A percentile compares a stretch with the other conserved stretches of the same genome.
Conservation (phyloP, 2,329 filamentous ascomycete genomes). For the Dryadomyces quercus-mongolicae region DNA sequence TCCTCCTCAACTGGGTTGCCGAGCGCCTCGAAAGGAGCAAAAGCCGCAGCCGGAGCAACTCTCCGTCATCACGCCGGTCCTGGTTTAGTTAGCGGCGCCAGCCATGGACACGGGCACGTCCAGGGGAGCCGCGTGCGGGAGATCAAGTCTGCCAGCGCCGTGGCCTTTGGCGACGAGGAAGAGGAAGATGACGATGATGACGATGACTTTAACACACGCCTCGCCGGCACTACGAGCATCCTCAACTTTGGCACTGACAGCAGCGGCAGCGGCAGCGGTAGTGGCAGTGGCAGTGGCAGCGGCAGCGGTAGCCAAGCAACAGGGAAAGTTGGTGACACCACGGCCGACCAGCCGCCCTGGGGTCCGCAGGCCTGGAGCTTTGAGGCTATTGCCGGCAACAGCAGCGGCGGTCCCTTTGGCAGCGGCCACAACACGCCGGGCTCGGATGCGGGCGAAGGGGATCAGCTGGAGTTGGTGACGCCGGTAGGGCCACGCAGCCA, state of each 20-base stretch:
- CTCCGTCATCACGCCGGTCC: constrained; percentile 46
- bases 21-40: constrained; percentile 72
- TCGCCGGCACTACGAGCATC: not conserved
- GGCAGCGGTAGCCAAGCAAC: constrained; percentile 11
- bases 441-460: constrained; percentile 7
- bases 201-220: not conserved
- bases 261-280: not conserved
- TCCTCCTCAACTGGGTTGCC: constrained; percentile 84
- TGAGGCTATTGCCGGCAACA: constrained; percentile 1
- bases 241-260: constrained; percentile 11
- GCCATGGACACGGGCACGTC: constrained; percentile 5
- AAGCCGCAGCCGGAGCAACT: constrained; percentile 68
- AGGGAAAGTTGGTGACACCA: too few relatives aligned
- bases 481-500: not conserved
- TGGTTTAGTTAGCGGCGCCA: constrained; percentile 37
- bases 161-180: not conserved
- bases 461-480: constrained; percentile 6
- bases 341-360: constrained; percentile 24
- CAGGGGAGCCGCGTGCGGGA: not conserved
- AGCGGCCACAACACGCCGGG: constrained; percentile 5
- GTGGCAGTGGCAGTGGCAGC: not conserved
- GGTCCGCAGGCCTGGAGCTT: constrained; percentile 33
- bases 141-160: not conserved
- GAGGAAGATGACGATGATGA: not conserved
- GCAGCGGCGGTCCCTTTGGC: not conserved